Evolutionary conservation across 1,284 basidiomycete species (phyloP).

Genomic region (Ceratobasidium sp.): DNA sequence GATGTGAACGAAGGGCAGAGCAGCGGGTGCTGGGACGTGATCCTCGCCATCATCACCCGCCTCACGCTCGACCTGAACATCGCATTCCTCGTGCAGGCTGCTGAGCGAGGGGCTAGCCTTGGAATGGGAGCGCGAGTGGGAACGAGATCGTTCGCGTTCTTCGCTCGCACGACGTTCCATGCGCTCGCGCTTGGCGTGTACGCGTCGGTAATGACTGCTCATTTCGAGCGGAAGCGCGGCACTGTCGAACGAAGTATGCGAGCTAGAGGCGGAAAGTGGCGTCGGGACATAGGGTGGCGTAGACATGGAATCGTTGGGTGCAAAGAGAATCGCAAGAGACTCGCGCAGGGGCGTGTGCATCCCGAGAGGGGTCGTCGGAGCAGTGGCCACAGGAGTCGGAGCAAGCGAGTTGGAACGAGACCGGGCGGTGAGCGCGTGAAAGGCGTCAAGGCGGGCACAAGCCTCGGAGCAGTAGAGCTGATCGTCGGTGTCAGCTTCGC

Average conservation of each 20-base stretch:
- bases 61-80: constrained; percentile 15
- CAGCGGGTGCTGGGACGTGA: background rate
- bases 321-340: constrained; percentile 8
- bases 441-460: constrained; percentile 28
- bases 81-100: constrained; percentile 1
- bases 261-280: constrained; percentile 3
- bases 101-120: constrained; percentile 17
- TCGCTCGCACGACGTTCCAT: constrained; percentile 19
- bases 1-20: constrained; percentile 7
- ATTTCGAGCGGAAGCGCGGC: constrained; percentile 17
- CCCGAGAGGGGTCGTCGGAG: constrained; percentile 13
- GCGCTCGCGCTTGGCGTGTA: constrained; percentile 26
- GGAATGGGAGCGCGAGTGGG: constrained; percentile 25
- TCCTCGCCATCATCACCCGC: constrained; percentile 7
- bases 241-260: constrained; percentile 13
- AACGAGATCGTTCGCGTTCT: constrained; percentile 17
- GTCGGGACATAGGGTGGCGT: background rate
- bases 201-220: constrained; percentile 32
- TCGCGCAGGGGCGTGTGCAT: background rate
- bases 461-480: constrained; percentile 33
- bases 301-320: background rate
- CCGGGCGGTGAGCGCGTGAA: constrained; percentile 28
- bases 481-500: constrained; percentile 22
- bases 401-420: constrained; percentile 33
- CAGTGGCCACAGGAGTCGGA: constrained; percentile 11